Conservation (phyloP, 2,329 filamentous ascomycete genomes). For the Aureobasidium subglaciale region DNA sequence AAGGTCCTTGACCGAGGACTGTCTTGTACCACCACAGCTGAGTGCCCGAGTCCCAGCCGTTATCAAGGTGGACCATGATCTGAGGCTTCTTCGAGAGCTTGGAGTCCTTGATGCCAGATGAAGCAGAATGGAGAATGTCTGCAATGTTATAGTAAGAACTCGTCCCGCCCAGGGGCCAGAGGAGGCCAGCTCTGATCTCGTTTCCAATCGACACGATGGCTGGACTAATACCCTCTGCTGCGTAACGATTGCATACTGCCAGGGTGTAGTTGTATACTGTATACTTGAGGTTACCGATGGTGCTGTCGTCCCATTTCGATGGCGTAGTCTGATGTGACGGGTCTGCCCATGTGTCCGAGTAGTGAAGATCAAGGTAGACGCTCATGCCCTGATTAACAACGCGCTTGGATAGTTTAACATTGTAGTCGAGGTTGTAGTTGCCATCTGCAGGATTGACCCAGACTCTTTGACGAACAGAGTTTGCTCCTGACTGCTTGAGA, state of each 20-base stretch:
- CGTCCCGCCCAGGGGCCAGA: constrained; percentile 30
- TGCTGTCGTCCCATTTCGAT: constrained; percentile 26
- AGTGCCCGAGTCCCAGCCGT: constrained; percentile 27
- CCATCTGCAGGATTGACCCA: constrained; percentile 26
- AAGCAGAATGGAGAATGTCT: constrained; percentile 26
- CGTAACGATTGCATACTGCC: constrained; percentile 34
- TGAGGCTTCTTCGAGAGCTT: constrained; percentile 22
- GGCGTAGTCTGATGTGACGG: constrained; percentile 28
- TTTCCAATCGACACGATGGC: constrained; percentile 35
- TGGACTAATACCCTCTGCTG: constrained; percentile 31
- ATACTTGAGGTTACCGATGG: constrained; percentile 25
- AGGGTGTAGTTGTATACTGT: constrained; percentile 28
- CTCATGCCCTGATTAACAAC: constrained; percentile 25
- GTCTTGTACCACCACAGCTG: constrained; percentile 27
- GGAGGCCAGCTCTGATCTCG: constrained; percentile 30
- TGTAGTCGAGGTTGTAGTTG: constrained; percentile 28
- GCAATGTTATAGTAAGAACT: constrained; percentile 29
- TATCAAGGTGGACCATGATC: constrained; percentile 28
- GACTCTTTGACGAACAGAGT: constrained; percentile 24
- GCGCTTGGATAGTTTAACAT: constrained; percentile 28
- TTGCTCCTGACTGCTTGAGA: constrained; percentile 21
- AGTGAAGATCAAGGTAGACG: constrained; percentile 29
- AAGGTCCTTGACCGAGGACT: constrained; percentile 22
- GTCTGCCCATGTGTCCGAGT: constrained; percentile 31
- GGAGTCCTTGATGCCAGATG: constrained; percentile 25